Conservation (phyloP, 1,284 basidiomycete genomes). For the Tilletia caries region DNA sequence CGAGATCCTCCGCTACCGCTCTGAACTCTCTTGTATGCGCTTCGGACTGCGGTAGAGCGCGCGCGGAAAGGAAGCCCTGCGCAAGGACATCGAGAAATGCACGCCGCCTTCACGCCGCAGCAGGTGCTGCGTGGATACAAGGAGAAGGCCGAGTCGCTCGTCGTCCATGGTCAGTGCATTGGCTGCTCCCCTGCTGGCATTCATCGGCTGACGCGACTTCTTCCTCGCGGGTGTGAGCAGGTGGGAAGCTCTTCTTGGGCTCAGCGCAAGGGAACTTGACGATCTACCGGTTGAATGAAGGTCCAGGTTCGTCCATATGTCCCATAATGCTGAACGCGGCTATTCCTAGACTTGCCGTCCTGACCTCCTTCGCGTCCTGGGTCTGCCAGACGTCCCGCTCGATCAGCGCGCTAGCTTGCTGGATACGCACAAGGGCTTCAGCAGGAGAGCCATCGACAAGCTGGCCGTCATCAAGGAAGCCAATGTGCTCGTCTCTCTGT, state of each 20-base stretch:
- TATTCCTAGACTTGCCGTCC: too few species aligned
- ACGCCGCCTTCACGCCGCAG: conserved; percentile 18
- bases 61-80: background rate
- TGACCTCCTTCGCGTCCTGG: background rate
- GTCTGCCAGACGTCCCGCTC: background rate
- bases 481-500: conserved; percentile 74
- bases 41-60: background rate
- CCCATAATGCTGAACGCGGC: too few species aligned
- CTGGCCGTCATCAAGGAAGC: conserved; percentile 77
- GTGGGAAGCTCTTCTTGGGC: conserved; percentile 41
- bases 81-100: background rate
- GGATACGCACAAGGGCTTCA: conserved; percentile 55
- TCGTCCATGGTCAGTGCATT: conserved; percentile 13
- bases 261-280: conserved; percentile 28
- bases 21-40: too few species aligned
- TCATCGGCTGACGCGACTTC: background rate
- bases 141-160: conserved; percentile 15
- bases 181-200: too few species aligned
- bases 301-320: background rate
- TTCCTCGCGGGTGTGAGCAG: background rate
- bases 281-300: conserved; percentile 26
- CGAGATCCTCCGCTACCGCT: too few species aligned
- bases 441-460: conserved; percentile 74
- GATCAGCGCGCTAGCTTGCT: conserved; percentile 12
- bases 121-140: conserved; percentile 16